Conservation (phyloP, 148 eudicot species). For the Dianthus caryophyllus region DNA sequence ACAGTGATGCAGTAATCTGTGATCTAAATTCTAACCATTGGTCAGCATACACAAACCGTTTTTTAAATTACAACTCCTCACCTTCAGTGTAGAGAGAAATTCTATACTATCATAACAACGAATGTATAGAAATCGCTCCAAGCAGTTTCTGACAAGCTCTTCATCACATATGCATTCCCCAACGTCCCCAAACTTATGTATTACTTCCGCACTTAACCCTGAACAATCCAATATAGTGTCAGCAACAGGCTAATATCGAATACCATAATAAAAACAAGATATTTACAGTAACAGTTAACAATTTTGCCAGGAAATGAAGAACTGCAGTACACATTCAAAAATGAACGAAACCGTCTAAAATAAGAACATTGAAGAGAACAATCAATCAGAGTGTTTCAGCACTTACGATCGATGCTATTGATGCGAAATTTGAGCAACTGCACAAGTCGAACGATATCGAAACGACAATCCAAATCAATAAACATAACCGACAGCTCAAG, state of each 20-base stretch:
- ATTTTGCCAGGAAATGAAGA: too few species aligned
- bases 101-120: slow-evolving; percentile 82
- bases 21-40: not conserved
- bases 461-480: slow-evolving; percentile 90
- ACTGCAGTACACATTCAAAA: too few species aligned
- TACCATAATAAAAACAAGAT: too few species aligned
- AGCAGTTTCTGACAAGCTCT: slow-evolving; percentile 58
- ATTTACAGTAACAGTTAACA: too few species aligned
- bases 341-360: not conserved
- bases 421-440: slow-evolving; percentile 47
- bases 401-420: slow-evolving; percentile 32
- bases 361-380: not conserved
- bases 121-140: slow-evolving; percentile 68
- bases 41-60: not conserved
- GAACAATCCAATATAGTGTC: slow-evolving; percentile 9
- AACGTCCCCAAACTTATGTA: slow-evolving; percentile 20
- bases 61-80: slow-evolving; percentile 20
- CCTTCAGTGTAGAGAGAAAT: slow-evolving; percentile 85
- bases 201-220: slow-evolving; percentile 31
- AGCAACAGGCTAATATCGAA: not conserved
- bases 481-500: slow-evolving; percentile 56
- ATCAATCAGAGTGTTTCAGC: not conserved
- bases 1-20: too few species aligned
- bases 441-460: slow-evolving; percentile 58
- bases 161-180: slow-evolving; percentile 33